Evolutionary conservation across 75 land plant species (phyloP).

Genomic region (Sequoiadendron giganteum): DNA sequence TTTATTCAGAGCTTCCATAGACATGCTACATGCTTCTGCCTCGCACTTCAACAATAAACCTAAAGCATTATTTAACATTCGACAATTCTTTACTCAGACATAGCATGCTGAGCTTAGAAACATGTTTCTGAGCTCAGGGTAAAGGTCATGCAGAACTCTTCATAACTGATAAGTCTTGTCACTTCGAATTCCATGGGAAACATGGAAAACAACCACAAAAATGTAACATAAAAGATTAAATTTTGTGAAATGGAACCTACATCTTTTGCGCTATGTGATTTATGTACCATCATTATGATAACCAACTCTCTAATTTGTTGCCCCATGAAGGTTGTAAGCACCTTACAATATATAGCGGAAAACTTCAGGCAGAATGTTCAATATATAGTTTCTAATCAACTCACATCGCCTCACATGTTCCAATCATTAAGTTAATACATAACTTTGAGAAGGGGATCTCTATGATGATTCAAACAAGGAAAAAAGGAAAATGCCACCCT

Average conservation of each 20-base stretch:
- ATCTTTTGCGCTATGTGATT: not conserved
- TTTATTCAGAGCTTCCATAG: no score
- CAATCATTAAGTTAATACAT: not conserved
- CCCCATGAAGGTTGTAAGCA: not conserved
- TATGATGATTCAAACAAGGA: not conserved
- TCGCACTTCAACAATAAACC: no score
- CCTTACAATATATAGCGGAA: not conserved
- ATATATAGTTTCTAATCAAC: not conserved
- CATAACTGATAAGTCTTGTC: no score
- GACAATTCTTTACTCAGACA: not conserved
- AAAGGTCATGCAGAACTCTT: not conserved
- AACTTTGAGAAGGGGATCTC: not conserved
- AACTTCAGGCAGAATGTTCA: not conserved
- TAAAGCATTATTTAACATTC: no score
- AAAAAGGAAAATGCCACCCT: not conserved
- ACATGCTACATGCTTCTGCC: no score
- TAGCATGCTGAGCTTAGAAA: not conserved
- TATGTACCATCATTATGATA: no score
- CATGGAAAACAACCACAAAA: not conserved
- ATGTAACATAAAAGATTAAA: not conserved
- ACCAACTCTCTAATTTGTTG: no score
- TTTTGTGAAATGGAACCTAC: not conserved
- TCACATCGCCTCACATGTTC: not conserved
- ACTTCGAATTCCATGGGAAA: no score
- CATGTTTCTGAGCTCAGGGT: no score